A percentile compares a stretch with the other conserved stretches of the same genome.
These are phyloP conservation scores for Orbilia brochopaga DNA, from an alignment of 2,329 filamentous ascomycete genomes.

Conservation along the genomic window DNA sequence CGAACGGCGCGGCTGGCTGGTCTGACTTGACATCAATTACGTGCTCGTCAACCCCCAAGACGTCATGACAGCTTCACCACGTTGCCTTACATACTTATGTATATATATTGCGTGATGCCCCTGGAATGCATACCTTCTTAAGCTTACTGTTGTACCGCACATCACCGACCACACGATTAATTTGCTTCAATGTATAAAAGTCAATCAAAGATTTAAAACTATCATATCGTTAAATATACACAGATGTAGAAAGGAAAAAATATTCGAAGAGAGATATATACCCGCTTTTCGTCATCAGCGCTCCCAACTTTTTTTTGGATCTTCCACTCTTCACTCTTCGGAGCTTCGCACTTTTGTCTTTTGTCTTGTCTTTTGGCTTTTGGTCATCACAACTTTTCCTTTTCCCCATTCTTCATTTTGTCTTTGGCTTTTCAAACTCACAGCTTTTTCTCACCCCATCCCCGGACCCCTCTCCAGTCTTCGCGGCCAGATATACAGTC, in stretches of 20 bases:
- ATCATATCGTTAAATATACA: slow-evolving; percentile 7
- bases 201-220: neutral
- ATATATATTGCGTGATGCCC: neutral
- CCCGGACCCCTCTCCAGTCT: no score
- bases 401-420: slow-evolving; percentile 1
- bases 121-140: no score
- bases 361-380: slow-evolving; percentile 23
- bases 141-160: neutral
- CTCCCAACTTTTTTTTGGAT: slow-evolving; percentile 46
- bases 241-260: neutral
- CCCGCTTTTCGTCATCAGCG: slow-evolving; percentile 11
- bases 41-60: slow-evolving; percentile 41
- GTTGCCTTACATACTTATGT: neutral
- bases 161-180: neutral
- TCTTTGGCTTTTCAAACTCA: slow-evolving; percentile 1
- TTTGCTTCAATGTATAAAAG: no score
- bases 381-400: neutral
- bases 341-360: slow-evolving; percentile 32
- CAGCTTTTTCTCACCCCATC: neutral
- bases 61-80: slow-evolving; percentile 25
- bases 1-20: neutral
- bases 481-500: neutral
- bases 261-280: neutral
- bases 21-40: slow-evolving; percentile 19
- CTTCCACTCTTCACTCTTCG: slow-evolving; percentile 13